Evolutionary conservation across 768 basidiomycete species (phyloP), one percentile per base, ranked within the genome.

Genomic region (Termitomyces sp.): DNA sequence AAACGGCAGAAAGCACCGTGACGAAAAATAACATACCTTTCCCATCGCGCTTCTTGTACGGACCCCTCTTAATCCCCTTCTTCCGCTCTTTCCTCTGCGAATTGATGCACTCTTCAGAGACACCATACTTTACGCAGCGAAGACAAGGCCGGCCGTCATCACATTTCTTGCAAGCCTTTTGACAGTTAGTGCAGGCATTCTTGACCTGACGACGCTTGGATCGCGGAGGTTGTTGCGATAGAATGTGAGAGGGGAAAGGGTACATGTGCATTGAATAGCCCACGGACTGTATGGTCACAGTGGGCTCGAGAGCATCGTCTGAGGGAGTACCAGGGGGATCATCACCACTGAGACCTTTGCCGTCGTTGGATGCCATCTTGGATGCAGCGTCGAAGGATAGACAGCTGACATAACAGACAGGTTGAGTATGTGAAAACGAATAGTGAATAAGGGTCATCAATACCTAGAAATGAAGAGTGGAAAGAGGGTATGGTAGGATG

Each of bases 31-130:
- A 71, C 85, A 72, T 68, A 90, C 89, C 82, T 81, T 87, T 89
- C 81, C 83, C 85, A 88, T 90, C 89, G 84, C 88, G 89, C 84
- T 91, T 92, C 90, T 91, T 91, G 87, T 92, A 92, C 71, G 90
- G 90, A 45, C 89, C 89, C 67, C 89, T 75, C 77, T 91, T 92
- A 63, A 90, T 79, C 62, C 89, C 89, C 69, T 89, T 91, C 71
- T 90, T 91, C 66, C 93, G 82, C 73, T 96, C 93, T 76, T 95
- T 96, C 69, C 94, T 81, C 70, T 89, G 86, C 31, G 93, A 94
- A 74, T 94, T 90, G 62, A 91, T 76, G 67, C 94, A 97, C 66
- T 89, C 87, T 67, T 93, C 89, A 48, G 84, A 80, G 61, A 89
- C 80, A 65, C 91, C 92, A 63, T 95, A 95, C 74, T 90, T 93